Percentiles rank a stretch among this genome's conserved stretches.
Evolutionary conservation across 1,284 basidiomycete species (phyloP).

Genomic region (Calocybe gambosa): DNA sequence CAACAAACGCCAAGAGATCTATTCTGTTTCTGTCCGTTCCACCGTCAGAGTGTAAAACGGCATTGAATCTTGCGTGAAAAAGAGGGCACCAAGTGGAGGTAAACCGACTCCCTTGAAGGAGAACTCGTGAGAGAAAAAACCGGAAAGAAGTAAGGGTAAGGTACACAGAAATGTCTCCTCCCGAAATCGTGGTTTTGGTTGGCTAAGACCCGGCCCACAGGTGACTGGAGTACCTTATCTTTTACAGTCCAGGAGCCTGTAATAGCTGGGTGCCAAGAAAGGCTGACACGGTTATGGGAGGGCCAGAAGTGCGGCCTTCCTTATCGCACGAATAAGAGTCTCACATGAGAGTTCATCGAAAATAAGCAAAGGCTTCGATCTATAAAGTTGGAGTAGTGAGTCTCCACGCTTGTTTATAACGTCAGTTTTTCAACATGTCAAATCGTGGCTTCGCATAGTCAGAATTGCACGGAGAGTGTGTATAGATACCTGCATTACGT

Average conservation of each 20-base stretch:
- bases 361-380: not conserved
- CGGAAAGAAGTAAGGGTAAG: conserved; percentile 3
- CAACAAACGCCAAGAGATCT: conserved; percentile 7
- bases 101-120: not conserved
- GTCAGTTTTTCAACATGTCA: not conserved
- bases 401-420: not conserved
- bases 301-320: not conserved
- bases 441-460: not conserved
- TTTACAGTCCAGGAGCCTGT: conserved; percentile 2
- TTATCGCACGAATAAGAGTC: conserved; percentile 1
- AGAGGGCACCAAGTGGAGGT: not conserved
- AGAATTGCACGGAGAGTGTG: not conserved
- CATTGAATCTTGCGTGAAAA: conserved; percentile 4
- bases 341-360: conserved; percentile 2
- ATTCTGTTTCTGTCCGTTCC: not conserved
- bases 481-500: not conserved
- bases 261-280: conserved; percentile 11
- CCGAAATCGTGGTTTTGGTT: conserved; percentile 14
- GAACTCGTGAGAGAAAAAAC: conserved; percentile 12
- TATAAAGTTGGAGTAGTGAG: not conserved
- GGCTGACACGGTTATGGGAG: conserved; percentile 5
- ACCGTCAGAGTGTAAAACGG: not conserved
- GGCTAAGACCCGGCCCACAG: conserved; percentile 11
- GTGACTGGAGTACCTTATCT: conserved; percentile 11
- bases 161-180: conserved; percentile 1